Conservation (phyloP, 2,329 filamentous ascomycete species). For the Fusarium sp. region DNA sequence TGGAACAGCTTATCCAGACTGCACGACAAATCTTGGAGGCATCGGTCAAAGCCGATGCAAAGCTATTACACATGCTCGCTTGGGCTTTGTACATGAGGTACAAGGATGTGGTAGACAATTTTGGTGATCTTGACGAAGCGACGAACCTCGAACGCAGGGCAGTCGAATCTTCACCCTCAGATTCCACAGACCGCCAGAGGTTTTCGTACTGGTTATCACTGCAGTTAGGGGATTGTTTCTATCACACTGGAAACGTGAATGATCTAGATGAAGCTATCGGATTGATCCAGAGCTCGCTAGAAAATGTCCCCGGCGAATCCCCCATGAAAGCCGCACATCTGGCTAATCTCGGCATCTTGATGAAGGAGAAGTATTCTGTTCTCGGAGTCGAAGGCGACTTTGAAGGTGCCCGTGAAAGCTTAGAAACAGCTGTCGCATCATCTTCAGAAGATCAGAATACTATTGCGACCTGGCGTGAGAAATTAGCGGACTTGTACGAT, state of each 20-base stretch:
- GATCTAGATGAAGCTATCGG: background rate
- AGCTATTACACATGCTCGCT: background rate
- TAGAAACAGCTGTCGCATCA: background rate
- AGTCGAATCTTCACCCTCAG: rapidly evolving
- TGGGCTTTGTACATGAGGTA: background rate
- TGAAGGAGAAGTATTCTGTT: background rate
- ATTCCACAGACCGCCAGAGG: background rate
- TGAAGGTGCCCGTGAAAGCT: rapidly evolving
- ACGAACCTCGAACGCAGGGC: background rate
- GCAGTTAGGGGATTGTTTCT: background rate
- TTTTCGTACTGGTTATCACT: background rate
- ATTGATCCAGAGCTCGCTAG: background rate
- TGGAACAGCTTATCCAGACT: background rate
- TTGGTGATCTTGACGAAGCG: background rate
- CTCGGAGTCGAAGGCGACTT: background rate
- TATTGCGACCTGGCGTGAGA: background rate
- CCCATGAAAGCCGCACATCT: rapidly evolving
- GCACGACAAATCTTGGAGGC: background rate
- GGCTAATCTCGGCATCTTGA: background rate
- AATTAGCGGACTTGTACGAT: background rate
- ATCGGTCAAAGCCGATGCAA: rapidly evolving
- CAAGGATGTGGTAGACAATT: rapidly evolving
- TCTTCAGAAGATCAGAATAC: background rate
- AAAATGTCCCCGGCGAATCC: rapidly evolving
- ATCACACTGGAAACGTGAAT: background rate